Evolutionary conservation across 176 grass and related monocot genomes (phyloP).

Genomic region (Guadua angustifolia): DNA sequence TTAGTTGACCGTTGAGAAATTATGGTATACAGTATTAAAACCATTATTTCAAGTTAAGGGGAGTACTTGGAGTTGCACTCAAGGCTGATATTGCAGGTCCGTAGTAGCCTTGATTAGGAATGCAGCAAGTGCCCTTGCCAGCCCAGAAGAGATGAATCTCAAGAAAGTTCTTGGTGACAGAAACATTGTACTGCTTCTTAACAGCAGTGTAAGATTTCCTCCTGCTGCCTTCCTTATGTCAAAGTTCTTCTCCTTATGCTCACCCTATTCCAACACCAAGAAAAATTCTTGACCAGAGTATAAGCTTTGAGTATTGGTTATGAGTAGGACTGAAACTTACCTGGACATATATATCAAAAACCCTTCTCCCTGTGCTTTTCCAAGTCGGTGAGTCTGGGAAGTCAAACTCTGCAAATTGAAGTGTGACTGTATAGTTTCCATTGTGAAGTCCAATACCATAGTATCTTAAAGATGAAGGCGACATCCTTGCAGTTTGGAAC

Average conservation of each 20-base stretch:
- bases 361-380: conserved; percentile 67
- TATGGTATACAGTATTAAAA: neutral
- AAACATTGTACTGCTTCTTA: conserved; percentile 49
- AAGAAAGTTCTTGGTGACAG: conserved; percentile 82
- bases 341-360: conserved; percentile 96
- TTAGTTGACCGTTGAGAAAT: neutral
- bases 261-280: conserved; percentile 48
- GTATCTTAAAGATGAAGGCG: conserved; percentile 82
- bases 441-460: conserved; percentile 90
- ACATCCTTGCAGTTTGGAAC: conserved; percentile 79
- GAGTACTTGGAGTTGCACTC: conserved; percentile 71
- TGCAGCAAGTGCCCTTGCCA: conserved; percentile 93
- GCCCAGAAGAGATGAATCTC: conserved; percentile 99
- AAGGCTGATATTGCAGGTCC: conserved; percentile 80
- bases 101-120: conserved; percentile 75
- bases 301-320: conserved; percentile 11
- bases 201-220: conserved; percentile 70
- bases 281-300: neutral
- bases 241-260: conserved; percentile 69
- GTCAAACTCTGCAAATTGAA: conserved; percentile 76
- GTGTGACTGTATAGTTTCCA: conserved; percentile 83
- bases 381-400: conserved; percentile 49
- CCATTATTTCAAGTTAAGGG: neutral
- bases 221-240: conserved; percentile 78
- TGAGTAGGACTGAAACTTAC: conserved; percentile 38